phyloP scores from a whole-genome alignment of 345 rosid species.

The Populus alba region DNA sequence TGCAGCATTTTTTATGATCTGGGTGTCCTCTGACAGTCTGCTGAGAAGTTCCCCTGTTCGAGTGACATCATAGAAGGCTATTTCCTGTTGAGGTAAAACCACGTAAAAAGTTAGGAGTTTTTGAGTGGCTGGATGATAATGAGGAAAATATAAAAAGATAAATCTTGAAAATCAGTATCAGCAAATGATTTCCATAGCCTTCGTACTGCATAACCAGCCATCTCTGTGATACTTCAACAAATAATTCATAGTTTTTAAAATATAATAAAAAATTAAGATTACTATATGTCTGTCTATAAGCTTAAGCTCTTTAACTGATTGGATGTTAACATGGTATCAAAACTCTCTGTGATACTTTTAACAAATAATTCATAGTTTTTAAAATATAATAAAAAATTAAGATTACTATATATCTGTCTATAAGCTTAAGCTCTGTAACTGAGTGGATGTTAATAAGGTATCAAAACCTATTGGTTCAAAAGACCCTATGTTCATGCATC shows the following conservation, averaged over 20 bases:
- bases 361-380: background rate
- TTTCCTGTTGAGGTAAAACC: slow-evolving; percentile 34
- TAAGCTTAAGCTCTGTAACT: too few species aligned
- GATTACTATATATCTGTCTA: too few species aligned
- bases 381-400: too few species aligned
- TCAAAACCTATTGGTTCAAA: too few species aligned
- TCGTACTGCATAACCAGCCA: background rate
- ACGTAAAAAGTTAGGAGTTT: background rate
- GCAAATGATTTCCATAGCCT: background rate
- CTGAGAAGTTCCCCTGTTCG: slow-evolving; percentile 51
- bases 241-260: background rate
- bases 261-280: too few species aligned
- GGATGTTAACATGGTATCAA: too few species aligned
- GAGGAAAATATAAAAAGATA: background rate
- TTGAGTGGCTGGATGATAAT: background rate
- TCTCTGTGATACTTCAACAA: background rate
- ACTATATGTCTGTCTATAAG: too few species aligned
- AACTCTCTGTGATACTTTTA: too few species aligned
- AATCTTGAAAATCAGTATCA: background rate
- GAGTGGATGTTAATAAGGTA: too few species aligned
- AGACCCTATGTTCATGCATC: too few species aligned
- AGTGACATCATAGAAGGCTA: slow-evolving; percentile 52
- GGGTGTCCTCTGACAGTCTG: slow-evolving; percentile 53
- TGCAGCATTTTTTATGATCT: slow-evolving; percentile 54
- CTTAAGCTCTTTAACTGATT: too few species aligned